phyloP scores from a whole-genome alignment of 2,329 filamentous ascomycete species.

The Colletotrichum salicis region DNA sequence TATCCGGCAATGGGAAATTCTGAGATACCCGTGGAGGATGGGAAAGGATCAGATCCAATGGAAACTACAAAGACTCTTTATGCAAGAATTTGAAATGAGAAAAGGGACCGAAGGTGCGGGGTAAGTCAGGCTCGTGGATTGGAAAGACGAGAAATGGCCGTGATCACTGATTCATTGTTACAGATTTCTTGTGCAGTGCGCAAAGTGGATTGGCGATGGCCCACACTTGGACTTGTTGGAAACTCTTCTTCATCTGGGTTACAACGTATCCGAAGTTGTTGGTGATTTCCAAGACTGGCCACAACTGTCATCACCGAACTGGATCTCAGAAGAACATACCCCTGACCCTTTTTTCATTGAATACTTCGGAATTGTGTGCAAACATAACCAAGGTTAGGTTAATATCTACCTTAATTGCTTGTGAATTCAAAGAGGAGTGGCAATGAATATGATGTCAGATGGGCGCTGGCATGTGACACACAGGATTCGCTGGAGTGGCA shows the following conservation, averaged over 20 bases:
- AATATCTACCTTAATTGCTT: too few relatives aligned
- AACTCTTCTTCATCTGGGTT: neutral
- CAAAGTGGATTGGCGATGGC: slow-evolving; percentile 6
- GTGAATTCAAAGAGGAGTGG: neutral
- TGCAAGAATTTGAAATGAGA: neutral
- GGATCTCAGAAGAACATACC: neutral
- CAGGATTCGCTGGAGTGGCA: slow-evolving; percentile 15
- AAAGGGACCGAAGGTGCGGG: neutral
- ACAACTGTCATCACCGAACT: neutral
- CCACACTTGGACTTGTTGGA: neutral
- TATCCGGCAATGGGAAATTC: rapidly evolving
- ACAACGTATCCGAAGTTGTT: neutral
- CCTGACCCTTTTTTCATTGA: neutral
- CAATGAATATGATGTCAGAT: neutral
- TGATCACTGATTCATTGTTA: neutral
- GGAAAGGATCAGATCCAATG: neutral
- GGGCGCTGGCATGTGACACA: neutral
- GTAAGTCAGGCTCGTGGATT: neutral
- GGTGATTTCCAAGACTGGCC: neutral
- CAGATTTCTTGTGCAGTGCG: neutral
- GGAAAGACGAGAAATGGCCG: neutral
- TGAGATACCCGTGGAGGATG: neutral
- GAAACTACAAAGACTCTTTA: neutral
- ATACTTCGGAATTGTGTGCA: neutral
- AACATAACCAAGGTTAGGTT: slow-evolving; percentile 1